Percentiles rank a stretch among this genome's conserved stretches.
Conservation (phyloP, 2,329 filamentous ascomycete species). For the Stagonosporopsis rhizophila region DNA sequence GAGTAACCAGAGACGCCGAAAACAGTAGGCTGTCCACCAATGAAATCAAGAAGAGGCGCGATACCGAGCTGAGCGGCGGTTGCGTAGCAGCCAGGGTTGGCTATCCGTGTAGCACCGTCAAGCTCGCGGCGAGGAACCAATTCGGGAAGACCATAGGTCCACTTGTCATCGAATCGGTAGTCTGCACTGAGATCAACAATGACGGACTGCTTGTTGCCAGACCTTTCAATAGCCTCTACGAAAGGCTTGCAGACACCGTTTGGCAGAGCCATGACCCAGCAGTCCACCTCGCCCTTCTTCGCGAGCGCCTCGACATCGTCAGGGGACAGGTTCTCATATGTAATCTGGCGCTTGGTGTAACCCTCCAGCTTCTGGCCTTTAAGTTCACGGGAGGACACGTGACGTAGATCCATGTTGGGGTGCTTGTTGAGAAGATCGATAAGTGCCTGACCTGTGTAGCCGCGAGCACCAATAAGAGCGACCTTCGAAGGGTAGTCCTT, state of each 20-base stretch:
- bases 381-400: constrained; percentile 93
- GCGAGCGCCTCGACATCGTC: constrained; percentile 89
- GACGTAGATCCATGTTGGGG: constrained; percentile 85
- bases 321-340: constrained; percentile 86
- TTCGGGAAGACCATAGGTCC: constrained; percentile 93
- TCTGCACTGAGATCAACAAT: constrained; percentile 97
- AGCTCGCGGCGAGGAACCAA: constrained; percentile 79
- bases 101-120: constrained; percentile 78
- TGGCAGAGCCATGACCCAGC: constrained; percentile 96
- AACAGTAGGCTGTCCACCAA: constrained; percentile 79
- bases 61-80: constrained; percentile 92
- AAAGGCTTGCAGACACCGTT: constrained; percentile 95
- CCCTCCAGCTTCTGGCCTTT: constrained; percentile 85
- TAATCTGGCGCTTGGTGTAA: constrained; percentile 89
- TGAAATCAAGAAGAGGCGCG: constrained; percentile 77
- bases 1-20: constrained; percentile 96
- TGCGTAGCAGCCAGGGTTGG: constrained; percentile 94
- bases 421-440: constrained; percentile 87
- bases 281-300: constrained; percentile 83
- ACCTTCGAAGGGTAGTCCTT: constrained; percentile 80
- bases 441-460: constrained; percentile 91
- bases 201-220: constrained; percentile 69
- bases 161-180: constrained; percentile 84
- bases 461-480: constrained; percentile 87
- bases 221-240: constrained; percentile 83